Conservation (phyloP, 148 eudicot species). For the Camellia sinensis region DNA sequence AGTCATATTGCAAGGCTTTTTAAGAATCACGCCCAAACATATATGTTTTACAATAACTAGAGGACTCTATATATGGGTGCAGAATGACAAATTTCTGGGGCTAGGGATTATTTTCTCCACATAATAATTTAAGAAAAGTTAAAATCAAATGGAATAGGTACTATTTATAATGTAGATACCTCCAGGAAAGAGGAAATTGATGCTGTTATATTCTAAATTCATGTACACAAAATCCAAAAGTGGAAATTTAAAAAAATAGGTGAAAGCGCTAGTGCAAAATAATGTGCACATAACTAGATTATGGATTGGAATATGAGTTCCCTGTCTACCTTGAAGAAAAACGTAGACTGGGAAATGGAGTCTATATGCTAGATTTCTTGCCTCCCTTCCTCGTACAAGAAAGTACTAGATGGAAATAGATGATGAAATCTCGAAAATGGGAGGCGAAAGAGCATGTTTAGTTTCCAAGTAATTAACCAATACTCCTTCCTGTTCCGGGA, state of each 20-base stretch:
- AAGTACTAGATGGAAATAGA: not conserved
- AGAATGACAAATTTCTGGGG: not conserved
- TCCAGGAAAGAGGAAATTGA: not conserved
- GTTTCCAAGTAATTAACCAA: not conserved
- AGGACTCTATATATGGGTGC: not conserved
- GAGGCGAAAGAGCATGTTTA: not conserved
- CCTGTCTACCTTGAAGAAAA: not conserved
- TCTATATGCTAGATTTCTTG: not conserved
- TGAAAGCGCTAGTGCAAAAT: not conserved
- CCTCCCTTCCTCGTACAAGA: not conserved
- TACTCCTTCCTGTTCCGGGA: not conserved
- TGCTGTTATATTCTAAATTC: not conserved
- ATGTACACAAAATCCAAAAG: not conserved
- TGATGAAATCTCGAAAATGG: not conserved
- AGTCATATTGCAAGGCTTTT: not conserved
- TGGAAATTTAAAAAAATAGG: not conserved
- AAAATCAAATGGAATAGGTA: not conserved
- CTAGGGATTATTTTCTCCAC: not conserved
- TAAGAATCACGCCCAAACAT: not conserved
- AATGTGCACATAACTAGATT: not conserved
- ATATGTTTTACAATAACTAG: not conserved
- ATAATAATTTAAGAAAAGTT: not conserved
- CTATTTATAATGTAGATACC: not conserved
- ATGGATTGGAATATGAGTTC: not conserved
- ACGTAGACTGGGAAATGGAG: not conserved